These are phyloP conservation scores for Hyaloscypha bicolor DNA, from an alignment of 495 filamentous ascomycete genomes.

Conservation along the genomic window DNA sequence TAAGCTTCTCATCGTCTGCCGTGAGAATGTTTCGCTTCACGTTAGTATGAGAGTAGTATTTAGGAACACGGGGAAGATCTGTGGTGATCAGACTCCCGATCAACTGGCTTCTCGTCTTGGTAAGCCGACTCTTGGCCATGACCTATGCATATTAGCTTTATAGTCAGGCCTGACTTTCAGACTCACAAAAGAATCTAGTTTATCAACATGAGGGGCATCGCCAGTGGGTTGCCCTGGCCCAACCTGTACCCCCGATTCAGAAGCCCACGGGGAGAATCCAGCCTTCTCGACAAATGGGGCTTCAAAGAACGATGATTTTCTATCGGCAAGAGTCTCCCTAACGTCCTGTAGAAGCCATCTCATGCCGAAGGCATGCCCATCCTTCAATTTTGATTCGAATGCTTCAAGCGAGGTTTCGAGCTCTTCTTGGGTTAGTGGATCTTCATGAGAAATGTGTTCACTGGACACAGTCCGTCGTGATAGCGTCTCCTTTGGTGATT, in stretches of 20 bases:
- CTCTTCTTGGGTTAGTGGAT: neutral
- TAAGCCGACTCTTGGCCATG: neutral
- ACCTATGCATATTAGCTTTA: neutral
- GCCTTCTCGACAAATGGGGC: neutral
- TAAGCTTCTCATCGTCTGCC: constrained; percentile 29
- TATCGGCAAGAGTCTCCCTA: neutral
- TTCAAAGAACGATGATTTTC: neutral
- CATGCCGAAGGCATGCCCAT: neutral
- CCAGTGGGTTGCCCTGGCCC: neutral
- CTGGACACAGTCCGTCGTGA: neutral
- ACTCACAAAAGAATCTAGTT: neutral
- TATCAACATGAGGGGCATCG: neutral
- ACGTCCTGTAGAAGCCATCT: constrained; percentile 4
- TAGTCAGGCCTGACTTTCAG: neutral
- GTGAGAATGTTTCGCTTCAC: constrained; percentile 29
- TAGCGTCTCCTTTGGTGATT: constrained; percentile 10
- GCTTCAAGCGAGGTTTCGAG: neutral
- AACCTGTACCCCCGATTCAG: neutral
- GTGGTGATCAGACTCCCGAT: constrained; percentile 1
- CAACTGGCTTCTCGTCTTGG: constrained; percentile 2
- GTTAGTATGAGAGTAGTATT: constrained; percentile 25
- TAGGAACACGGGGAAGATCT: constrained; percentile 25
- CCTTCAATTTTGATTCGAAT: neutral
- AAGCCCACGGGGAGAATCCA: neutral
- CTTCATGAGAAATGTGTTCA: neutral